Base-by-base conservation (phyloP, 345 rosid species). In the Ceriops tagal region DNA sequence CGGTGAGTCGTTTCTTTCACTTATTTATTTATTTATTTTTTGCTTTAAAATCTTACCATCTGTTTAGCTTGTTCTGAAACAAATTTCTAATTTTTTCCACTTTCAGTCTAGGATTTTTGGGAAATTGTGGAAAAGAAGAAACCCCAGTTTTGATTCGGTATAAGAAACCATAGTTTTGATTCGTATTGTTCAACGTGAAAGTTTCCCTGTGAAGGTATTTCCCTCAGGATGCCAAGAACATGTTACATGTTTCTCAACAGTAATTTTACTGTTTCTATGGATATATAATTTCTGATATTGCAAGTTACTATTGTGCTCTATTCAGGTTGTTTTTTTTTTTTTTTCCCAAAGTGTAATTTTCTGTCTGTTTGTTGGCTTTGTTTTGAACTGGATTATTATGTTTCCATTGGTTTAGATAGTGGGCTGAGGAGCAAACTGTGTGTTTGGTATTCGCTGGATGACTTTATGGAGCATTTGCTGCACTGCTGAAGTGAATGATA, bases 391-490 rank as follows among this genome's bases (percentile, higher is more conserved):
- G 21, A 8, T 28, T 58, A 0, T 10, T 58, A 11, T 58, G 16
- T 13, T 47, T 19, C 28, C 15, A 52, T 62, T 3, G 27, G 47
- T 62, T 22, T 62, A 43, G 32, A 43, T 3, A 3, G 19, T 43
- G 49, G 49, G 49, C 49, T 3, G 49, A 43, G 18, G 49, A 43
- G 18, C 18, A 11, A 43, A 13, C 49, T 43, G 13, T 43, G 15
- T 39, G 46, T 3, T 1, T 11, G 15, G 13, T 39, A 39, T 39
- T 7, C 5, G 8, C 13, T 61, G 63, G 20, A 8, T 20, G 13
- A 61, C 21, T 31, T 10, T 31, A 21, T 66, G 49, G 47, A 66
- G 61, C 19, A 66, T 55, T 53, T 53, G 49, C 51, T 28, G 68
- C 35, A 26, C 24, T 35, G 24, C 34, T 67, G 53, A 55, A 37